Evolutionary conservation across 1,139 yeast genomes (phyloP), one percentile per base, ranked within the genome.

Genomic region (Saccharomyces pastorianus): DNA sequence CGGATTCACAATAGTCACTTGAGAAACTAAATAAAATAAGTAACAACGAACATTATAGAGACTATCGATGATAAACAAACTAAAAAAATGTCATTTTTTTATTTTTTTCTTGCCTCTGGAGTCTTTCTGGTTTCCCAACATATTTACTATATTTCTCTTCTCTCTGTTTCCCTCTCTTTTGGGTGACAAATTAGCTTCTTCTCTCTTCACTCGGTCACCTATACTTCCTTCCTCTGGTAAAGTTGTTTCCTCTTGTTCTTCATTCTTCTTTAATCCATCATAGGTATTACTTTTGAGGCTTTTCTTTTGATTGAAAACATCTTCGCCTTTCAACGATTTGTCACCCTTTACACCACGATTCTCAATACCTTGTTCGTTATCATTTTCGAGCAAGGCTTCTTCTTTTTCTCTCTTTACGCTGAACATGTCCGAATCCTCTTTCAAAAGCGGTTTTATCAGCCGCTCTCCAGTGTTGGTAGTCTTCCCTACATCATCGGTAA

Each of bases 401-500:
- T 51, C 54, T 49, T 49, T 49, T 56, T 52, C 57, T 42, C 49
- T 48, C 38, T 56, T 55, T 55, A 63, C 60, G 25, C 31, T 46
- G 25, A 46, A 26, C 13, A 52, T 51, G 27, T 58, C 55, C 27
- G 60, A 55, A 17, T 60, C 63, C 23, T 56, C 57, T 27, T 64
- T 67, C 46, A 69, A 68, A 11, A 73, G 55, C n/a, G 80, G 80
- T 53, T 76, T 65, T 4, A 74, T 74, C 55, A 84, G 67, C 25
- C 76, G 70, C 17, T 72, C 72, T 0, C 79, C 79, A 51, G 84
- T 79, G 50, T 75, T 76, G 4, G 73, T 64, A 0, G 82, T 76
- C 51, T 81, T 84, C 1, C 95, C 95, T 3, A 89, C 93, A 23
- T 78, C 83, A 20, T 71, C 74, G 2, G 78, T 68, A 1, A 89